Evolutionary conservation across 495 filamentous ascomycete species (phyloP).

Genomic region (Hyphodiscus hymeniophilus): DNA sequence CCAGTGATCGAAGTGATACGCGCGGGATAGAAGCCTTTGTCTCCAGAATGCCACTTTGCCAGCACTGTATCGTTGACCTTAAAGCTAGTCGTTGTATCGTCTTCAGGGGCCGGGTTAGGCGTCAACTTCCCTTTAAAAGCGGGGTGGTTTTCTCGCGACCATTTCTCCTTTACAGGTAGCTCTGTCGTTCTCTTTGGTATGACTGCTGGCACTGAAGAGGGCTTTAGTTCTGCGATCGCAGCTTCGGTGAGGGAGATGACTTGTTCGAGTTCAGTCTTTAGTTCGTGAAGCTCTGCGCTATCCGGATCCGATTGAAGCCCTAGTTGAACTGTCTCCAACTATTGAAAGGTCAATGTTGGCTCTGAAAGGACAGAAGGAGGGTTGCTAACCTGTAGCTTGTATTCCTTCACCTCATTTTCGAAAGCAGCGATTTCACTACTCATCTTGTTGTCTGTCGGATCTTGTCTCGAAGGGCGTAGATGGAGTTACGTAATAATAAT

Average conservation of each 20-base stretch:
- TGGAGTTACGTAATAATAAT: no score
- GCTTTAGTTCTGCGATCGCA: slow-evolving; percentile 71
- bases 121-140: slow-evolving; percentile 48
- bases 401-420: slow-evolving; percentile 74
- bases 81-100: slow-evolving; percentile 48
- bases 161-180: slow-evolving; percentile 47
- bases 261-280: slow-evolving; percentile 77
- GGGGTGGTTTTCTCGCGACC: slow-evolving; percentile 66
- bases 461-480: not conserved
- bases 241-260: slow-evolving; percentile 72
- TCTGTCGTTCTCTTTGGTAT: slow-evolving; percentile 36
- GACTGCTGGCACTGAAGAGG: slow-evolving; percentile 34
- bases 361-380: not conserved
- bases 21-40: slow-evolving; percentile 86
- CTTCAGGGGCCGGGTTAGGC: slow-evolving; percentile 30
- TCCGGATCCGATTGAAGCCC: slow-evolving; percentile 76
- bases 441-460: slow-evolving; percentile 23
- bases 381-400: slow-evolving; percentile 62
- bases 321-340: slow-evolving; percentile 76
- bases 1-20: slow-evolving; percentile 91
- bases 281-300: slow-evolving; percentile 69
- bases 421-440: slow-evolving; percentile 55
- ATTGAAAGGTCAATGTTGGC: slow-evolving; percentile 5
- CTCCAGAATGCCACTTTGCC: slow-evolving; percentile 84
- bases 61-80: slow-evolving; percentile 84